Base-by-base conservation (phyloP, 257 asterid species). In the Primulina huaijiensis region DNA sequence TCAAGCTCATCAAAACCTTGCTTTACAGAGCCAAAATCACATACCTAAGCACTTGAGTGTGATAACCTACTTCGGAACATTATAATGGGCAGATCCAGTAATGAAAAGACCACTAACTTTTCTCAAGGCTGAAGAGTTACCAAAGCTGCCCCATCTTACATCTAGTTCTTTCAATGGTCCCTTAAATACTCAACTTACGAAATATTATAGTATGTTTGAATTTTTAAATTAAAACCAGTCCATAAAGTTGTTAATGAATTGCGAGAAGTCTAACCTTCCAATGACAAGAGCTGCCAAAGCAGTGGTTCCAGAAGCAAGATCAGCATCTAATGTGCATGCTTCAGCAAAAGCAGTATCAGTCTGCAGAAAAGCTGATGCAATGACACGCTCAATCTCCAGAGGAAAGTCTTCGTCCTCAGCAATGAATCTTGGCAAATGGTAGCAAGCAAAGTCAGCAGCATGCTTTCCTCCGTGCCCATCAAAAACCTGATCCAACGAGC, bases 401-500 rank as follows among this genome's bases (percentile, higher is more conserved):
- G 96, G 97, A 71, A 94, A 94, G 66, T 84, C 83, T 63, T 81
- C 88, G 75, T 91, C 89, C 81, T 83, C 87, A 4, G 76, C 83
- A 70, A 94, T 86, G 79, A 85, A 83, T 82, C 87, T 87, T 50
- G 99, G 97, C 77, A 94, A 77, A 80, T 89, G 95, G 75, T 79
- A 65, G 82, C 97, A 80, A 23, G 86, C 97, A 80, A 94, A 94
- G 34, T 94, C 97, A 66, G 99, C 97, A 0, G 99, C 99, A 62
- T 91, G 97, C 83, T 85, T 91, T 70, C 99, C 99, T 78, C 99
- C 99, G 80, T 94, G 99, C 30, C 99, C 99, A 73, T 94, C 99
- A 53, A 94, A 94, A 74, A 94, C 96, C 99, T 94, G 77, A 68
- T 62, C 63, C 62, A 65, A 33, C n/a, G 60, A 46, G 19, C 62